phyloP scores from a whole-genome alignment of 495 filamentous ascomycete genomes.

The Podospora sp. region DNA sequence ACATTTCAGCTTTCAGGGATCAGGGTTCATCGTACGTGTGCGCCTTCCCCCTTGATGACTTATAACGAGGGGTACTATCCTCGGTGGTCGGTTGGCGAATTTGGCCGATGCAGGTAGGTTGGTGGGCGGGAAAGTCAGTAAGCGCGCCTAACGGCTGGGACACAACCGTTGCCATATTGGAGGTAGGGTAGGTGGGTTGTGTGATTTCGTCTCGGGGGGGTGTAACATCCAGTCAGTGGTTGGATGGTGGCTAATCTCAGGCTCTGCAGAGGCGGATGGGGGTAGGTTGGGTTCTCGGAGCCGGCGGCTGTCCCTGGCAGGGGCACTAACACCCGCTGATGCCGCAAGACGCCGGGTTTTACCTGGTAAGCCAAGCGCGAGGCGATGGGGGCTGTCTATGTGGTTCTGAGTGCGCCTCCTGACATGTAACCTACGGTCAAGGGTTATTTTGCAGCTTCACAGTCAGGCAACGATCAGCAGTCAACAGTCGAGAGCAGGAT shows the following conservation, averaged over 20 bases:
- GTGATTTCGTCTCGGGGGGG: neutral
- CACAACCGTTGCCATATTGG: too few relatives aligned
- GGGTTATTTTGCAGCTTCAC: too few relatives aligned
- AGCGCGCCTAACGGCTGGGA: neutral
- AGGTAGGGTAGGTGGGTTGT: neutral
- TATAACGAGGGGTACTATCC: neutral
- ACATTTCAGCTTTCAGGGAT: slow-evolving; percentile 1
- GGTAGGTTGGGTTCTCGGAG: too few relatives aligned
- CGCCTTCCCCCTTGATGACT: neutral
- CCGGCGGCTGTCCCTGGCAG: too few relatives aligned
- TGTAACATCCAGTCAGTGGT: neutral
- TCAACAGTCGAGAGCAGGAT: neutral
- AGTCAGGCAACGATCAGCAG: too few relatives aligned
- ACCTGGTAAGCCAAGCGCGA: too few relatives aligned
- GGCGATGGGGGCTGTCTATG: too few relatives aligned
- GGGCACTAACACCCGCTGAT: too few relatives aligned
- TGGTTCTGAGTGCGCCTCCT: neutral
- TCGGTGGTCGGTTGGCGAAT: neutral
- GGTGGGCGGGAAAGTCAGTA: too few relatives aligned
- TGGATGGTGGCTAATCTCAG: neutral
- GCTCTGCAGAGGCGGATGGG: too few relatives aligned
- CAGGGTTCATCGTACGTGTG: slow-evolving; percentile 6
- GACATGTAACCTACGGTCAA: neutral
- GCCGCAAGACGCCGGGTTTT: too few relatives aligned
- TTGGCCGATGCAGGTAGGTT: neutral